Evolutionary conservation across 495 filamentous ascomycete genomes (phyloP).

Genomic region (Parachaetomium inaequale): DNA sequence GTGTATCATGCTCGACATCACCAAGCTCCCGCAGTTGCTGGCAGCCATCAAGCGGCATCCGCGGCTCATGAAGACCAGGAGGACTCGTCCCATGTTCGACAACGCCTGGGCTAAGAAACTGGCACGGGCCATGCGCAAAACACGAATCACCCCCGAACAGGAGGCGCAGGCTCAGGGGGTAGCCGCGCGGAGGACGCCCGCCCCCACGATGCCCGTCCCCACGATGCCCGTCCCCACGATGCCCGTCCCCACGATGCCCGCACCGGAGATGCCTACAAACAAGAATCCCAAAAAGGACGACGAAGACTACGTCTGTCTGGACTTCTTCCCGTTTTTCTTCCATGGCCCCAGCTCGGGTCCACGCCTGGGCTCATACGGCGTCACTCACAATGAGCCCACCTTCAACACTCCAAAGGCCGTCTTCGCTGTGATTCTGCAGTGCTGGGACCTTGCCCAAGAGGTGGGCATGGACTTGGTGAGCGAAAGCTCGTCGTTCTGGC

Average conservation of each 20-base stretch:
- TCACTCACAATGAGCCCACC: slow-evolving; percentile 27
- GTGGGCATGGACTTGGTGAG: slow-evolving; percentile 30
- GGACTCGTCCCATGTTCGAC: too few species aligned
- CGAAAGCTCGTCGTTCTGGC: slow-evolving; percentile 27
- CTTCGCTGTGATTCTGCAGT: slow-evolving; percentile 11
- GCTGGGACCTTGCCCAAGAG: slow-evolving; percentile 1
- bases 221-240: too few species aligned
- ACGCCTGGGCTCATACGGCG: slow-evolving; percentile 22
- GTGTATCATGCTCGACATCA: slow-evolving; percentile 28
- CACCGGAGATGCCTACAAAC: not conserved
- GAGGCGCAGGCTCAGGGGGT: not conserved
- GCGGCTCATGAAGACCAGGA: not conserved
- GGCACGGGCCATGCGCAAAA: too few species aligned
- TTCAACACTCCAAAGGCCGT: slow-evolving; percentile 29
- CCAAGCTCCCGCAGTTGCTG: slow-evolving; percentile 21
- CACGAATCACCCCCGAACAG: not conserved
- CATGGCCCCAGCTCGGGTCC: slow-evolving; percentile 12
- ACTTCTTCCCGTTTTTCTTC: slow-evolving; percentile 29
- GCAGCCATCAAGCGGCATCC: slow-evolving; percentile 14
- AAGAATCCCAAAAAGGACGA: not conserved
- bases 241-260: too few species aligned
- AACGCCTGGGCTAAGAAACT: not conserved
- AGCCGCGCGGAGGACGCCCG: too few species aligned
- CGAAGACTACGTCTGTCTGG: slow-evolving; percentile 16
- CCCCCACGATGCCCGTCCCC: too few species aligned